A percentile compares a stretch with the other conserved stretches of the same genome.
Conservation (phyloP, 1,284 basidiomycete species). For the Papiliotrema nemorosa region DNA sequence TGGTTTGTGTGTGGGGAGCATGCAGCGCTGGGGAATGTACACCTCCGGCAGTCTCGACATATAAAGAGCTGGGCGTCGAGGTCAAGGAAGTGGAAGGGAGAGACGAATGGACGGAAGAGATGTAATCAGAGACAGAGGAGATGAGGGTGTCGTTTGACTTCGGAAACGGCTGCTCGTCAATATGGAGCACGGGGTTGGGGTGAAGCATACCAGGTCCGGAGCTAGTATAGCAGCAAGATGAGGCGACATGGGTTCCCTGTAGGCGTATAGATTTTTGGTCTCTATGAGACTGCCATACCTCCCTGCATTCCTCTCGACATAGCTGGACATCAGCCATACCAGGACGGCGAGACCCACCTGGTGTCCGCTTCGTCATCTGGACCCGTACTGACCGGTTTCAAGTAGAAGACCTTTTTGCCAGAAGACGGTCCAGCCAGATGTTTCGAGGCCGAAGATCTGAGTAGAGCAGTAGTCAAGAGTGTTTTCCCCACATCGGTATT, state of each 20-base stretch:
- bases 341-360: constrained; percentile 59
- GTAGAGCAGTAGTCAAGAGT: constrained; percentile 75
- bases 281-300: constrained; percentile 52
- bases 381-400: constrained; percentile 90
- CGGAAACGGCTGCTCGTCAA: constrained; percentile 32
- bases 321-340: constrained; percentile 53
- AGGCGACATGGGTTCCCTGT: constrained; percentile 85
- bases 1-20: constrained; percentile 79
- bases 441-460: constrained; percentile 62
- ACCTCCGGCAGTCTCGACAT: constrained; percentile 94
- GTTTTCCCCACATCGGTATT: constrained; percentile 74
- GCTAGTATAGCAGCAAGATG: constrained; percentile 77
- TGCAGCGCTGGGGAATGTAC: constrained; percentile 84
- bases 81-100: constrained; percentile 49
- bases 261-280: constrained; percentile 75
- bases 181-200: constrained; percentile 33
- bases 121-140: constrained; percentile 61
- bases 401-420: constrained; percentile 63
- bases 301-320: constrained; percentile 62
- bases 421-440: constrained; percentile 33
- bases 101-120: constrained; percentile 48
- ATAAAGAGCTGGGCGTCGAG: constrained; percentile 59
- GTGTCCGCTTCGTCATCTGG: constrained; percentile 75
- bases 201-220: constrained; percentile 45
- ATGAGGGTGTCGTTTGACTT: constrained; percentile 63